A percentile compares a stretch with the other conserved stretches of the same genome.
Conservation (phyloP, 768 basidiomycete genomes). For the Candolleomyces eurysporus region DNA sequence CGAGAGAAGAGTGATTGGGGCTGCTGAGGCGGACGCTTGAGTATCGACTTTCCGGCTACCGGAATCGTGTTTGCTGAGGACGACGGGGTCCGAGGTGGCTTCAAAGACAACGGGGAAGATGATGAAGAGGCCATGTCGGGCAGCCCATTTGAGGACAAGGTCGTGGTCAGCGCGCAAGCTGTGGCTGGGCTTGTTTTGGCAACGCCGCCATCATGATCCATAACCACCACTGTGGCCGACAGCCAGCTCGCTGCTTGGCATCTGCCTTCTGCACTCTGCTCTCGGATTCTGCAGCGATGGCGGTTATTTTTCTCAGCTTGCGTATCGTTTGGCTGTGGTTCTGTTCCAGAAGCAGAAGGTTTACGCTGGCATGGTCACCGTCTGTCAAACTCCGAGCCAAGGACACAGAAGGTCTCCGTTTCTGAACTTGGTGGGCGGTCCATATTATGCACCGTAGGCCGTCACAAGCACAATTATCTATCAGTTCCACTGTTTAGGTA, state of each 20-base stretch:
- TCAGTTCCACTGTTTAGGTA: too few relatives aligned
- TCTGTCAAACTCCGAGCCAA: too few relatives aligned
- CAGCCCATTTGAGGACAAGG: slow-evolving; percentile 38
- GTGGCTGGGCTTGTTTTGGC: slow-evolving; percentile 2
- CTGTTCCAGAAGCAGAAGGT: too few relatives aligned
- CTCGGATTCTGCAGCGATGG: too few relatives aligned
- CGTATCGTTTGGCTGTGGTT: too few relatives aligned
- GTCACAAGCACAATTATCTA: too few relatives aligned
- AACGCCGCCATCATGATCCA: slow-evolving; percentile 1
- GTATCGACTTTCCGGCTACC: slow-evolving; percentile 76
- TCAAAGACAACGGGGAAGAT: slow-evolving; percentile 41
- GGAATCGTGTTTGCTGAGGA: slow-evolving; percentile 81
- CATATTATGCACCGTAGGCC: too few relatives aligned
- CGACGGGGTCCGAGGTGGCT: slow-evolving; percentile 53
- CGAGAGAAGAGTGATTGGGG: slow-evolving; percentile 72
- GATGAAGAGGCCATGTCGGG: slow-evolving; percentile 28
- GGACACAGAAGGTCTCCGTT: too few relatives aligned
- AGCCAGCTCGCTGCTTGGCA: not conserved
- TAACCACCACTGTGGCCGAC: not conserved
- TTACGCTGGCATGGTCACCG: too few relatives aligned
- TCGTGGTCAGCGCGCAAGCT: slow-evolving; percentile 4
- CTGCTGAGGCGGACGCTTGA: slow-evolving; percentile 71
- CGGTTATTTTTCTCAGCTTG: too few relatives aligned
- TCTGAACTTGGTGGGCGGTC: too few relatives aligned
- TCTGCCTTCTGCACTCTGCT: not conserved